These are phyloP conservation scores for Platanthera guangdongensis DNA, from an alignment of 106 monocot species.

Conservation along the genomic window DNA sequence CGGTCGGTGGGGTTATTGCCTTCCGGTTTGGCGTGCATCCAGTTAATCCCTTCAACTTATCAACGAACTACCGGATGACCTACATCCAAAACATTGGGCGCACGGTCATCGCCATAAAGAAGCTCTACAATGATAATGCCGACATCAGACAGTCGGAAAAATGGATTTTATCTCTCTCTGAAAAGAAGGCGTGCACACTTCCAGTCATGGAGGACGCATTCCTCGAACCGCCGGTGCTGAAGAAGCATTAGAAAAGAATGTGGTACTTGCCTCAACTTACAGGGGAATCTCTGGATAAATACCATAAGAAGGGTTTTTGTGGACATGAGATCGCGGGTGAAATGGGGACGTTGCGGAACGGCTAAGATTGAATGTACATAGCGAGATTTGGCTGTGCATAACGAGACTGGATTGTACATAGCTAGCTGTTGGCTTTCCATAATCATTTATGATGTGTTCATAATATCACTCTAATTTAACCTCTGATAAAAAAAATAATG, in stretches of 20 bases:
- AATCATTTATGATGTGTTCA: too few species aligned
- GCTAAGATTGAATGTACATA: conserved; percentile 23
- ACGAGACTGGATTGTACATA: too few species aligned
- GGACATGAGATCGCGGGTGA: conserved; percentile 20
- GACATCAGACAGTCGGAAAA: not conserved
- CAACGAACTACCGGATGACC: conserved; percentile 34
- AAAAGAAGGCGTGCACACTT: conserved; percentile 17
- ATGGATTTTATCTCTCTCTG: conserved; percentile 22
- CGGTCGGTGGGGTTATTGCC: conserved; percentile 38
- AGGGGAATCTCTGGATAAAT: conserved; percentile 21
- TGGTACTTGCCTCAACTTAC: conserved; percentile 28
- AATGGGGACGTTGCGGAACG: conserved; percentile 22
- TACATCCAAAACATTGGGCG: conserved; percentile 18
- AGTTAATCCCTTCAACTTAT: conserved; percentile 14
- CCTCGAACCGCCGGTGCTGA: conserved; percentile 20
- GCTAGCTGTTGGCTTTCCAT: too few species aligned
- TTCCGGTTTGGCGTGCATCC: conserved; percentile 20
- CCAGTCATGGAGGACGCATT: conserved; percentile 21
- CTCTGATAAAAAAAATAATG: too few species aligned
- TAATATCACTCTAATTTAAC: too few species aligned
- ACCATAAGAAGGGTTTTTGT: conserved; percentile 32
- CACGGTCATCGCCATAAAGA: conserved; percentile 5
- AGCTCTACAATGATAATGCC: not conserved
- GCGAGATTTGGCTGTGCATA: too few species aligned
- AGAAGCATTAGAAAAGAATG: not conserved